Evolutionary conservation across 1,139 yeast species (phyloP).

Genomic region (Geotrichum macrosporum): DNA sequence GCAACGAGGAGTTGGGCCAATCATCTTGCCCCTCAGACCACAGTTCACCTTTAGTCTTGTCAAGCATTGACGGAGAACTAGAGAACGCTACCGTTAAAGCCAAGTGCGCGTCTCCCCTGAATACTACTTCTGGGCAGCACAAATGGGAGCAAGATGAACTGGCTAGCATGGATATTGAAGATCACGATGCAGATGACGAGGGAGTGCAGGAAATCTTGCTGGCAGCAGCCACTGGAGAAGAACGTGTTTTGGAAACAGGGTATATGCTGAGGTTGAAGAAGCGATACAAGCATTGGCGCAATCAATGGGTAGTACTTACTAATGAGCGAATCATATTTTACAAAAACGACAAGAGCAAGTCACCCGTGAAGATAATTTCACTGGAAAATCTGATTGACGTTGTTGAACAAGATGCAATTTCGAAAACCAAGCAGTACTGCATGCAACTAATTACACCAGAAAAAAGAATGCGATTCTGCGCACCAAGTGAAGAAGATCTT

Average conservation of each 20-base stretch:
- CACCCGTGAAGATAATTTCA: conserved; percentile 37
- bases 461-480: conserved; percentile 47
- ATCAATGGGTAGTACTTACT: conserved; percentile 45
- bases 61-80: background rate
- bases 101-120: no score
- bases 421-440: conserved; percentile 46
- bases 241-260: conserved; percentile 33
- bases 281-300: conserved; percentile 49
- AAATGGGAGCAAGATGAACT: no score
- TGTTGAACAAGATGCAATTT: conserved; percentile 50
- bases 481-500: conserved; percentile 46
- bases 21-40: background rate
- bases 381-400: conserved; percentile 46
- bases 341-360: conserved; percentile 35
- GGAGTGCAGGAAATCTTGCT: background rate
- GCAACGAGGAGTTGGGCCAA: background rate
- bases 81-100: background rate
- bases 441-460: conserved; percentile 47
- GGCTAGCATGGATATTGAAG: no score
- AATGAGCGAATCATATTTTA: conserved; percentile 43
- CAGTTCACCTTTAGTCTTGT: background rate
- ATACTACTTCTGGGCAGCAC: no score
- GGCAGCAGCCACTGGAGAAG: background rate
- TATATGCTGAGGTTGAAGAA: conserved; percentile 42
- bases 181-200: no score